Evolutionary conservation across 148 eudicot genomes (phyloP), one percentile per base, ranked within the genome.

Genomic region (Silene uniflora): DNA sequence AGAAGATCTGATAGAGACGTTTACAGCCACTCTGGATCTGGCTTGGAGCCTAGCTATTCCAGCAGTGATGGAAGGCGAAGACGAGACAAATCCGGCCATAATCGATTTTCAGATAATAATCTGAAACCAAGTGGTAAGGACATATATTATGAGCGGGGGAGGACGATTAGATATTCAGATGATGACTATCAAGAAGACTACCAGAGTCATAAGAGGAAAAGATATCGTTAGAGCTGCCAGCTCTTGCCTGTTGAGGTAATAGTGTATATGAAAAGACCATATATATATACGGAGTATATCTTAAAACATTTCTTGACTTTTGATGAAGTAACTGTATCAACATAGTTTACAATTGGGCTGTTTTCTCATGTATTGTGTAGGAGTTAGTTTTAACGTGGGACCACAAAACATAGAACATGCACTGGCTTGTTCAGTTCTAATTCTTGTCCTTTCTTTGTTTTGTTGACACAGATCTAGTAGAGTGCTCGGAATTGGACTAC

Each of bases 381-480:
- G 72, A 65, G 63, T 58, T 69, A 6, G 21, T 61, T 52, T 68
- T 76, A 77, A 32, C 19, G 18, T 69, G 75, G 78, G 76, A 69
- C 71, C 70, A 64, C 79, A 80, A 70, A 62, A 62, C 56, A 77
- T 79, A 44, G 75, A 76, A 67, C 73, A 77, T 60, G 76, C 25
- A 29, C 75, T 61, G 78, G 69, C 44, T 66, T 65, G 79, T 76
- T 82, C 71, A 63, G 29, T 25, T 65, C 12, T 6, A 12, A 13
- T 64, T 61, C 80, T 80, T 87, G 72, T 75, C 76, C 76, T 71
- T 49, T 19, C 55, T 56, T 42, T 69, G 73, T 69, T 84, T 82
- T 84, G 76, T 68, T 85, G 84, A 54, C 82, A 81, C 81, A 85
- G 85, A 84, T 86, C 77, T 79, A 71, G 80, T 82, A 78, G 75